Conservation (phyloP, 208 protist genomes). For the Crithidia fasciculata region DNA sequence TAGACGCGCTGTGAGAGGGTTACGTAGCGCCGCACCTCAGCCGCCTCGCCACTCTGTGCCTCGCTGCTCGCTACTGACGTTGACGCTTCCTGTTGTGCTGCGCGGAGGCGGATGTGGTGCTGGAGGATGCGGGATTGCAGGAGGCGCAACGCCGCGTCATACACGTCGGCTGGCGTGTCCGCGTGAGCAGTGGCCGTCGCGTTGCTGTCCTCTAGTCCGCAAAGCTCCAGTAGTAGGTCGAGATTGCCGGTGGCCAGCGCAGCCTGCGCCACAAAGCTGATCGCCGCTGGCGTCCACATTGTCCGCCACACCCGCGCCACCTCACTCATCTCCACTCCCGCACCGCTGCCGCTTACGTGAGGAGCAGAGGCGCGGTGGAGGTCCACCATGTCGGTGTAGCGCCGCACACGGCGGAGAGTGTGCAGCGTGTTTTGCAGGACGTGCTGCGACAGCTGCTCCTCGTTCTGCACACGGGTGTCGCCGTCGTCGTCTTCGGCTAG, state of each 20-base stretch:
- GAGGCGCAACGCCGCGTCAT: slow-evolving; percentile 52
- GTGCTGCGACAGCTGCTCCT: slow-evolving; percentile 28
- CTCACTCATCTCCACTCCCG: neutral
- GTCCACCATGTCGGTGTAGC: slow-evolving; percentile 46
- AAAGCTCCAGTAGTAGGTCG: slow-evolving; percentile 45
- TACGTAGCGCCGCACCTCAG: slow-evolving; percentile 4
- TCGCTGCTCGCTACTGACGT: too few relatives aligned
- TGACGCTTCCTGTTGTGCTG: neutral
- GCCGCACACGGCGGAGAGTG: slow-evolving; percentile 52
- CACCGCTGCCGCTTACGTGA: neutral
- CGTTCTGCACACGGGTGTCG: neutral
- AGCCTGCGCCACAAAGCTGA: slow-evolving; percentile 62
- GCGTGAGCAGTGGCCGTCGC: neutral
- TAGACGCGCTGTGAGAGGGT: slow-evolving; percentile 34
- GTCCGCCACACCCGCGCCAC: slow-evolving; percentile 21
- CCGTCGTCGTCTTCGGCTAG: neutral
- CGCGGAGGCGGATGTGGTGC: neutral
- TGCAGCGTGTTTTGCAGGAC: slow-evolving; percentile 57
- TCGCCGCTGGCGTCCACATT: slow-evolving; percentile 50
- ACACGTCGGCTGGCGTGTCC: slow-evolving; percentile 49
- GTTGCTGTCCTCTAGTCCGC: neutral
- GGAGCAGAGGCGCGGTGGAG: slow-evolving; percentile 33
- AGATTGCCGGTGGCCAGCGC: slow-evolving; percentile 53
- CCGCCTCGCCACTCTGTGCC: neutral
- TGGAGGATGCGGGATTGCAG: slow-evolving; percentile 48